Conservation (phyloP, 345 rosid genomes). For the Dipteronia sinensis region DNA sequence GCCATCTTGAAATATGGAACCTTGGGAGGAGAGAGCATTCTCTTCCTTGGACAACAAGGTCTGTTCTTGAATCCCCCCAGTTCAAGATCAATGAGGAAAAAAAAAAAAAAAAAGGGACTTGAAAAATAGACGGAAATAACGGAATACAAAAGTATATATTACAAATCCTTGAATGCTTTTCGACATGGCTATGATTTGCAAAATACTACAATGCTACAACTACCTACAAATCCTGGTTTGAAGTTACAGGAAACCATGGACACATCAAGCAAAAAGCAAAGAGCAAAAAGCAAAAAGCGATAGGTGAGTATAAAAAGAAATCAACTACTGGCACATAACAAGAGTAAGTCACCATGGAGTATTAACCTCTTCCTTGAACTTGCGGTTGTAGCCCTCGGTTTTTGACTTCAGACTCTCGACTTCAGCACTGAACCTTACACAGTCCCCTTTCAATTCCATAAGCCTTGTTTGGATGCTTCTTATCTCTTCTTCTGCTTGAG, state of each 20-base stretch:
- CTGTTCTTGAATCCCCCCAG: neutral
- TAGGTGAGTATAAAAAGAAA: neutral
- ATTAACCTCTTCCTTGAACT: constrained; percentile 49
- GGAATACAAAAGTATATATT: neutral
- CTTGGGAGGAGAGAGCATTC: neutral
- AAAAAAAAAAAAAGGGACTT: neutral
- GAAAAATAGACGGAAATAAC: neutral
- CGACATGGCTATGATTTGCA: neutral
- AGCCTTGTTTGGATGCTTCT: constrained; percentile 52
- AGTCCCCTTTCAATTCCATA: constrained; percentile 46
- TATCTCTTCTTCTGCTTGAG: constrained; percentile 42
- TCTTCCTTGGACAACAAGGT: neutral
- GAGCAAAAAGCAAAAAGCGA: neutral
- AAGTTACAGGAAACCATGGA: constrained; percentile 12
- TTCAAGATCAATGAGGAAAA: neutral
- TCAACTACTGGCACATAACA: neutral
- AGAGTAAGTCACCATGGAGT: constrained; percentile 57
- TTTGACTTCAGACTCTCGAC: constrained; percentile 40
- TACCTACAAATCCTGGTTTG: constrained; percentile 16
- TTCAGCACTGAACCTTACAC: constrained; percentile 39
- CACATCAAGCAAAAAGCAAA: constrained; percentile 7
- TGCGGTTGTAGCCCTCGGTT: constrained; percentile 50
- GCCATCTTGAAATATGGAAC: neutral
- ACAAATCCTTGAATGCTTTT: neutral
- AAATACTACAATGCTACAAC: constrained; percentile 5